Base-by-base conservation (phyloP, 768 basidiomycete genomes). In the Agrocybe chaxingu region DNA sequence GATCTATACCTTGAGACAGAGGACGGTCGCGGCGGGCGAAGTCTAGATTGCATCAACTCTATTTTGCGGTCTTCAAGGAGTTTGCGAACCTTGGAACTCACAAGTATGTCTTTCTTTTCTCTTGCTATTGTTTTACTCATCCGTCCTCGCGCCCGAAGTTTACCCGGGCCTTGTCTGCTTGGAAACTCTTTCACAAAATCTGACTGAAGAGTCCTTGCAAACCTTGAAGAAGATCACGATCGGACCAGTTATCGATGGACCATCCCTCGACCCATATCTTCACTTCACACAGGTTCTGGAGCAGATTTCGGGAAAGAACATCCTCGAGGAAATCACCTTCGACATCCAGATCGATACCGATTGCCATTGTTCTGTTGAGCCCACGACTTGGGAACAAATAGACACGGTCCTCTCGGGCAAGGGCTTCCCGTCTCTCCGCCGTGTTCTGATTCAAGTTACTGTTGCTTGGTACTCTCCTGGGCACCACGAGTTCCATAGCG, bases 241-340 rank as follows among this genome's bases (percentile, higher is more conserved):
- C 3, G 19, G 24, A 16, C 42, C 43, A 1, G 33, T 53, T 16
- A 9, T 53, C 6, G 42, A 53, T 10, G 31, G 36, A 3, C 30
- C 35, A 6, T 11, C 31, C 8, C 12, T 37, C 7, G 52, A 53
- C 36, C 52, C 52, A 13, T 53, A 53, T 35, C 18, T 45, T 9
- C 19, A 45, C 29, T 40, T 53, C 4, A 11, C 38, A 4, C 7
- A 29, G 32, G 52, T 48, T 24, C 47, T 53, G 12, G 52, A 49
- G 16, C 47, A 45, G 39, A 45, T 53, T 8, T 42, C 34, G 10
- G 52, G 52, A 5, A 19, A 45, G 12, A 53, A 53, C 18, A 36
- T 29, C 16, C 16, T 53, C 32, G 47, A 49, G 18, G 40, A 35
- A 0, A 35, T 53, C 8, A 29, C 9, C 12, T 43, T 53, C 38